Evolutionary conservation across 345 rosid species (phyloP).

Genomic region (Eucalyptus polybractea): DNA sequence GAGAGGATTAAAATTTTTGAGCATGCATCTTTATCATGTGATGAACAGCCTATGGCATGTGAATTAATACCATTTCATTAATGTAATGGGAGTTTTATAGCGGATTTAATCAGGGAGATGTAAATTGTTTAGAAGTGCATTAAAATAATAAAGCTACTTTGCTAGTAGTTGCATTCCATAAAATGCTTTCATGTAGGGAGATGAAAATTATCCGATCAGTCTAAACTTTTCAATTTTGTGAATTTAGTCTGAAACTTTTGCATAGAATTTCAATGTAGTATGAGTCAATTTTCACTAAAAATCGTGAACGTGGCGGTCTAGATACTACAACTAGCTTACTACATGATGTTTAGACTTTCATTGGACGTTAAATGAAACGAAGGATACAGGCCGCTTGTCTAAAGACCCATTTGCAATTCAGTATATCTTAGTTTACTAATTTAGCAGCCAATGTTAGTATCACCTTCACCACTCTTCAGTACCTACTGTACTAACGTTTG

Average conservation of each 20-base stretch:
- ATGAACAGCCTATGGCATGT: background rate
- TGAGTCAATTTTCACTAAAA: too few species aligned
- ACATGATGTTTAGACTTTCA: background rate
- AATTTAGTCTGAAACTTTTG: too few species aligned
- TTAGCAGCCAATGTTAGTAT: background rate
- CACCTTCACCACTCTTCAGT: background rate
- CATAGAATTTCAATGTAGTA: too few species aligned
- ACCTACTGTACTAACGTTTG: too few species aligned
- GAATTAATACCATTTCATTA: background rate
- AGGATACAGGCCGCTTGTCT: background rate
- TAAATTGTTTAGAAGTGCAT: background rate
- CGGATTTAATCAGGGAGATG: background rate
- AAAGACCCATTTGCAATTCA: background rate
- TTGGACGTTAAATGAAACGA: background rate
- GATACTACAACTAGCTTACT: background rate
- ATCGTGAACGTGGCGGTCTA: rapidly evolving
- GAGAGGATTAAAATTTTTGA: background rate
- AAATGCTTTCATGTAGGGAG: too few species aligned
- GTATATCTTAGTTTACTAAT: background rate
- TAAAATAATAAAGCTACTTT: background rate
- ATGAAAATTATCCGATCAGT: too few species aligned
- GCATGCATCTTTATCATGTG: background rate
- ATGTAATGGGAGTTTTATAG: background rate
- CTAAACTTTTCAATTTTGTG: too few species aligned
- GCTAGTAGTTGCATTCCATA: too few species aligned